A percentile compares a stretch with the other conserved stretches of the same genome.
Evolutionary conservation across 495 filamentous ascomycete genomes (phyloP).

Genomic region (Penicillium paxilli): DNA sequence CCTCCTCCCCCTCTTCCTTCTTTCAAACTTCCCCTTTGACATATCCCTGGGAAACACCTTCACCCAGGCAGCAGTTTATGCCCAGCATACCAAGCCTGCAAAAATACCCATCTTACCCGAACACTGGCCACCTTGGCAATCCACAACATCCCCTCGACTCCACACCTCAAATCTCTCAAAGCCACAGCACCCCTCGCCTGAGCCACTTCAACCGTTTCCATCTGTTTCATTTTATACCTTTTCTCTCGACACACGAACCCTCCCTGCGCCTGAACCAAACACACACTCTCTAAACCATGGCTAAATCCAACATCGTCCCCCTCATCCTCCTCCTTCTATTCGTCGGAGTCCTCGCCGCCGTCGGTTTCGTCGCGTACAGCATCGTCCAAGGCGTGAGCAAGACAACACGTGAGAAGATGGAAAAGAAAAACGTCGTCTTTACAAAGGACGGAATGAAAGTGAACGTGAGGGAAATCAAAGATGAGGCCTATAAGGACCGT

Average conservation of each 20-base stretch:
- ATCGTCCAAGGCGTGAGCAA: slow-evolving; percentile 67
- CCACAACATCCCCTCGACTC: not conserved
- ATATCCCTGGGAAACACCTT: too few species aligned
- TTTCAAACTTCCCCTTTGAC: too few species aligned
- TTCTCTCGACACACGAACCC: too few species aligned
- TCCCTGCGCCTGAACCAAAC: too few species aligned
- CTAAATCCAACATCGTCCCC: slow-evolving; percentile 57
- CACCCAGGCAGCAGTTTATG: slow-evolving; percentile 1
- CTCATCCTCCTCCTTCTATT: slow-evolving; percentile 72
- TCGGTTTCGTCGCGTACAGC: slow-evolving; percentile 75
- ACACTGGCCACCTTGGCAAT: not conserved
- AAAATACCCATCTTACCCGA: too few species aligned
- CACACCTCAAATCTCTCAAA: not conserved
- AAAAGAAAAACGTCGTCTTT: slow-evolving; percentile 76
- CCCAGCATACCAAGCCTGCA: slow-evolving; percentile 1
- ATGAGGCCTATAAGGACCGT: slow-evolving; percentile 78
- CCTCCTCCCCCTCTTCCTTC: not conserved
- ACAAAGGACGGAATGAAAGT: slow-evolving; percentile 85
- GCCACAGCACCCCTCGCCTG: not conserved
- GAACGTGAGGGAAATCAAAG: slow-evolving; percentile 69
- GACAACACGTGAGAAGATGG: slow-evolving; percentile 72
- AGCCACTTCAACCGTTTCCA: slow-evolving; percentile 2
- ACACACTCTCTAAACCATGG: not conserved
- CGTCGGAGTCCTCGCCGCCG: slow-evolving; percentile 57
- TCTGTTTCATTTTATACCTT: too few species aligned